These are phyloP conservation scores for Acanthochlamys bracteata DNA, from an alignment of 106 monocot species.

Conservation along the genomic window DNA sequence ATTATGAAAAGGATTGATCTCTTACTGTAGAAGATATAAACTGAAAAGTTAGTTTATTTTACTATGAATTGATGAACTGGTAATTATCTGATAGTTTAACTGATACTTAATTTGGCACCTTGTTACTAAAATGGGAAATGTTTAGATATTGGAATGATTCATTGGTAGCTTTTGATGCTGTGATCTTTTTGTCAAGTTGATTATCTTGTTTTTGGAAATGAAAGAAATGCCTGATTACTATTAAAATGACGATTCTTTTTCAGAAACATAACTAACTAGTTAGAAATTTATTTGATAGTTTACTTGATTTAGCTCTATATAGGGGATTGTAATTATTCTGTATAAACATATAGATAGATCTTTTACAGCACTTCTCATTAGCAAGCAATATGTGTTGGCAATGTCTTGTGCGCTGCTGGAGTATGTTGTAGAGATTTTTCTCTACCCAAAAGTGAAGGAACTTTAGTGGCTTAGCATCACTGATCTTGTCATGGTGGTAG, in stretches of 20 bases:
- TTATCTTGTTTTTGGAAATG: too few species aligned
- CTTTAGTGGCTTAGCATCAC: conserved; percentile 40
- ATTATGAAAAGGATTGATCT: conserved; percentile 1
- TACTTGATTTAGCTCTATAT: not conserved
- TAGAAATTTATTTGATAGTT: not conserved
- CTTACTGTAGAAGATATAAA: not conserved
- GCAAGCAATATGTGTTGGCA: conserved; percentile 77
- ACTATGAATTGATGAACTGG: too few species aligned
- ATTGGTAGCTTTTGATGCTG: too few species aligned
- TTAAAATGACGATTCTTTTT: too few species aligned
- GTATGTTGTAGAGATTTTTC: conserved; percentile 45
- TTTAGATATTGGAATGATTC: too few species aligned
- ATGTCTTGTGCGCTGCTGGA: conserved; percentile 77
- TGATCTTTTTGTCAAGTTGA: too few species aligned
- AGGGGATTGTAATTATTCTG: not conserved
- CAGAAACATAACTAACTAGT: not conserved
- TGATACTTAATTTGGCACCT: too few species aligned
- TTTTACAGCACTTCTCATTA: conserved; percentile 78
- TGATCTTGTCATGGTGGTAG: conserved; percentile 62
- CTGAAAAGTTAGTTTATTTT: too few species aligned
- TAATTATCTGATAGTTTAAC: too few species aligned
- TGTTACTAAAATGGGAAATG: too few species aligned
- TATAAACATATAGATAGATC: not conserved
- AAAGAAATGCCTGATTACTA: too few species aligned
- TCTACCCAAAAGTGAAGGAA: conserved; percentile 66